These are phyloP conservation scores for Penicillium polonicum DNA, from an alignment of 2,329 filamentous ascomycete species.

Conservation along the genomic window DNA sequence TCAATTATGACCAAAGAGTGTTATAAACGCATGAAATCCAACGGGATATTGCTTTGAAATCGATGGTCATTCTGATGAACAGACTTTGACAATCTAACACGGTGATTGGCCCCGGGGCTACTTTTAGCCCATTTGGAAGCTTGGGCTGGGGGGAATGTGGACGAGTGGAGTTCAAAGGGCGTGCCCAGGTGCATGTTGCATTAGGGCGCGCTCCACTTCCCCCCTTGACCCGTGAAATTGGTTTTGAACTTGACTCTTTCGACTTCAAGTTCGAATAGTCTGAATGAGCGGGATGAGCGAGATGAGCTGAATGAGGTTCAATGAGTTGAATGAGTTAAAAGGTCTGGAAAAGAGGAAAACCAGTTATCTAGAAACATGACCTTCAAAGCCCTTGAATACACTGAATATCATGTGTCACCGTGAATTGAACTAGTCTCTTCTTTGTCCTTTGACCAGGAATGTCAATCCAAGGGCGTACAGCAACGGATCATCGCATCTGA, in stretches of 20 bases:
- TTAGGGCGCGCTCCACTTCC: slow-evolving; percentile 21
- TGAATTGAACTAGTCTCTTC: background rate
- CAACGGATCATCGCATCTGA: slow-evolving; percentile 8
- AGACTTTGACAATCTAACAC: background rate
- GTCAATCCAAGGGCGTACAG: slow-evolving; percentile 26
- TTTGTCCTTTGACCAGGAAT: slow-evolving; percentile 11
- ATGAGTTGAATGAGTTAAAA: background rate
- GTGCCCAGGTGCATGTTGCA: slow-evolving; percentile 17
- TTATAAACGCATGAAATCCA: background rate
- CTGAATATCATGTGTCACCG: background rate
- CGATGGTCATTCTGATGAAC: slow-evolving; percentile 3
- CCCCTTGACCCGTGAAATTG: slow-evolving; percentile 2
- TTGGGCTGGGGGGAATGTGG: slow-evolving; percentile 9
- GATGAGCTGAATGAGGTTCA: no score
- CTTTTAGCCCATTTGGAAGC: background rate
- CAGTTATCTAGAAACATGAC: no score
- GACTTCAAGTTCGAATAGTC: background rate
- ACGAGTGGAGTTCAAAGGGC: slow-evolving; percentile 26
- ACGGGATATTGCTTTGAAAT: slow-evolving; percentile 13
- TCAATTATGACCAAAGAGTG: background rate
- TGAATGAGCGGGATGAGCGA: background rate
- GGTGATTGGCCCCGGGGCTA: slow-evolving; percentile 14
- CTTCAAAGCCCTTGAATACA: background rate
- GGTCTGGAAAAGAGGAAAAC: background rate
- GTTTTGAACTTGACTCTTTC: background rate